A percentile compares a stretch with the other conserved stretches of the same genome.
These are phyloP conservation scores for Mortierella sp. DNA, from an alignment of 371 early-diverging fungal species.

Conservation along the genomic window DNA sequence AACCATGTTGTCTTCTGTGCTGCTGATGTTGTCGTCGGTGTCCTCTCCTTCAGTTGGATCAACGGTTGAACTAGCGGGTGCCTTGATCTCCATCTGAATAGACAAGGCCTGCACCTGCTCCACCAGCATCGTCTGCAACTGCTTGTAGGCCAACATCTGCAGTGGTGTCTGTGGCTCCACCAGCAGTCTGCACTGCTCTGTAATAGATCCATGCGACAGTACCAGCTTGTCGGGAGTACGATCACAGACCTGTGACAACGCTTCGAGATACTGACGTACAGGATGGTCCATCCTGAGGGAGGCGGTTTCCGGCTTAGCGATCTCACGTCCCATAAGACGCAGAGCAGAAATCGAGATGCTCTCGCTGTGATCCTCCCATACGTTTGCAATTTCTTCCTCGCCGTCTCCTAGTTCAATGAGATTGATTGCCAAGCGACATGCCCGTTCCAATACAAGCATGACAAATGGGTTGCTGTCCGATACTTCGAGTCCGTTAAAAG, in stretches of 20 bases:
- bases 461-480: slow-evolving; percentile 12
- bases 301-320: not conserved
- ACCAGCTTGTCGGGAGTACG: slow-evolving; percentile 29
- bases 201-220: slow-evolving; percentile 34
- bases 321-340: slow-evolving; percentile 33
- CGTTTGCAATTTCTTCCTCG: slow-evolving; percentile 35
- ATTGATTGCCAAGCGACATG: slow-evolving; percentile 18
- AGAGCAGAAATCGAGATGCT: slow-evolving; percentile 28
- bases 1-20: slow-evolving; percentile 32
- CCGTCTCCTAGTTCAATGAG: slow-evolving; percentile 49
- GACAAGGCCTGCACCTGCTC: slow-evolving; percentile 60
- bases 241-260: slow-evolving; percentile 27
- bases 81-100: slow-evolving; percentile 60
- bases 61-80: slow-evolving; percentile 17
- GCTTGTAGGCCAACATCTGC: slow-evolving; percentile 60
- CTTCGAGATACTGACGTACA: slow-evolving; percentile 35
- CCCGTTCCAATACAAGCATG: slow-evolving; percentile 37
- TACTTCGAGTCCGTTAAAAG: slow-evolving; percentile 23
- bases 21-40: not conserved
- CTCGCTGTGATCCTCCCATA: slow-evolving; percentile 50
- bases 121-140: slow-evolving; percentile 56
- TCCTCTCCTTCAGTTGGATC: slow-evolving; percentile 15
- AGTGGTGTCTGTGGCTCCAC: slow-evolving; percentile 34
- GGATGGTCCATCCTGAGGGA: slow-evolving; percentile 44
- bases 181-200: slow-evolving; percentile 45